Percentiles rank a stretch among this genome's conserved stretches.
Conservation (phyloP, 2,329 filamentous ascomycete genomes). For the Colletotrichum tofieldiae region DNA sequence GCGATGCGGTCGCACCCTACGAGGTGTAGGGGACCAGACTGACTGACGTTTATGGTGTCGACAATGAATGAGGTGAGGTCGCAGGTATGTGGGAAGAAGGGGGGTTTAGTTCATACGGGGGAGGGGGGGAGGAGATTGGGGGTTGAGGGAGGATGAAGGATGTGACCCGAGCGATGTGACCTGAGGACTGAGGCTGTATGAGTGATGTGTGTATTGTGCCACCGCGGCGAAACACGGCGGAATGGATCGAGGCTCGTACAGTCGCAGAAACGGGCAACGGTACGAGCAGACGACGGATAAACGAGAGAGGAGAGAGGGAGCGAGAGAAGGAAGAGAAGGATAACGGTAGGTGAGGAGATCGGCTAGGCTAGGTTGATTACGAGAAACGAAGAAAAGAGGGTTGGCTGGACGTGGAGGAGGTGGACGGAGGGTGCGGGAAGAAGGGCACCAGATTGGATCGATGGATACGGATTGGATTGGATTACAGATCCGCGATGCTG, state of each 20-base stretch:
- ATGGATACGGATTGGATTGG: conserved; percentile 1
- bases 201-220: conserved; percentile 17
- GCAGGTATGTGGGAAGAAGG: neutral
- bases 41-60: neutral
- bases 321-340: neutral
- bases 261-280: conserved; percentile 15
- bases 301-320: neutral
- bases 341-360: conserved; percentile 2
- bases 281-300: neutral
- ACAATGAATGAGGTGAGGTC: neutral
- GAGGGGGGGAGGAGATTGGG: conserved; percentile 1
- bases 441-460: conserved; percentile 14
- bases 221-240: conserved; percentile 37
- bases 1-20: conserved; percentile 27
- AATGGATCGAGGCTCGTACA: conserved; percentile 34
- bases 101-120: neutral
- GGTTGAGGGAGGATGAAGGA: neutral
- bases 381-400: conserved; percentile 3
- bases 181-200: neutral
- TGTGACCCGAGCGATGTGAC: neutral
- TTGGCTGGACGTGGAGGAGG: conserved; percentile 1
- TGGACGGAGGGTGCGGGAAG: conserved; percentile 20
- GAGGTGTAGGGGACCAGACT: conserved; percentile 2
- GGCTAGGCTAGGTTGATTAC: neutral
- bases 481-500: conserved; percentile 6